These are phyloP conservation scores for Diaporthe nobilis DNA, from an alignment of 2,329 filamentous ascomycete genomes.

Conservation along the genomic window DNA sequence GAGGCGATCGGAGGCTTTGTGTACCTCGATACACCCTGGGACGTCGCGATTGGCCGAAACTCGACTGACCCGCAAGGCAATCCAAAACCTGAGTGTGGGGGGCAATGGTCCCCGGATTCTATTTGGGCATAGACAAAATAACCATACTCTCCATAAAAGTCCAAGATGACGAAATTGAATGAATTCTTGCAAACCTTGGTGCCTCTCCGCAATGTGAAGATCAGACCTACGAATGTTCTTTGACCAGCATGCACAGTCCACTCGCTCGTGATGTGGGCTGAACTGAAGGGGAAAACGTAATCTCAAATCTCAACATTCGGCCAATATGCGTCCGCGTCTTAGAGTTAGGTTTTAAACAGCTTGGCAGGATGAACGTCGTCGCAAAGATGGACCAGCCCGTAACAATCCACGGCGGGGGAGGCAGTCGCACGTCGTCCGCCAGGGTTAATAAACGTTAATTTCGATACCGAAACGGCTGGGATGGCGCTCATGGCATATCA, in stretches of 20 bases:
- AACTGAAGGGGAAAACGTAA: background rate
- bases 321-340: conserved; percentile 29
- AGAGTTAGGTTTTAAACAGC: conserved; percentile 9
- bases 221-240: background rate
- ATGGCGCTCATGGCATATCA: background rate
- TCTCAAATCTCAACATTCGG: conserved; percentile 19
- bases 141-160: background rate
- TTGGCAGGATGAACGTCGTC: conserved; percentile 30
- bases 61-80: background rate
- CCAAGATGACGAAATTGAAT: background rate
- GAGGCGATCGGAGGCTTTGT: background rate
- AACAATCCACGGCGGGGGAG: background rate
- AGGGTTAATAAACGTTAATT: background rate
- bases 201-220: too few relatives aligned
- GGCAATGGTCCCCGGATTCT: background rate
- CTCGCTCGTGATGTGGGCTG: background rate
- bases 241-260: background rate
- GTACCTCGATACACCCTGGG: background rate
- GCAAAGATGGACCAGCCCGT: conserved; percentile 16
- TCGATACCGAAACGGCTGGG: conserved; percentile 9
- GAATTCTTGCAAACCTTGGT: background rate
- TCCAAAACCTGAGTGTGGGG: background rate
- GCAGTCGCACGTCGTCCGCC: too few relatives aligned
- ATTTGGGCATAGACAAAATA: background rate
- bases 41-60: background rate